Base-by-base conservation (phyloP, 768 basidiomycete genomes). In the Hygrocybe punicea region DNA sequence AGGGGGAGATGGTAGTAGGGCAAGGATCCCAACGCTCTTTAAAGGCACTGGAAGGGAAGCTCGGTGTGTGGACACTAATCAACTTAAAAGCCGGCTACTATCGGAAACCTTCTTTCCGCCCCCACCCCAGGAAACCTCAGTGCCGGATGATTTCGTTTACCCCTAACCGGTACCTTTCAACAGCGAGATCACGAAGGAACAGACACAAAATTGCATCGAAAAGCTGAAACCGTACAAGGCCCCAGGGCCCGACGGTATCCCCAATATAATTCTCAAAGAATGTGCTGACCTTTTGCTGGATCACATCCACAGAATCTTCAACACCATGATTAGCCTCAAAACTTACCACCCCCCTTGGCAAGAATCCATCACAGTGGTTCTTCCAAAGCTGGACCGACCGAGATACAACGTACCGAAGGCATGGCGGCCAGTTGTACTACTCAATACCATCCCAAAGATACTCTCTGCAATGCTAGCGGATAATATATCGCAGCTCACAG, bases 381-480 rank as follows among this genome's bases (percentile, higher is more conserved):
- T n/a, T n/a, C n/a, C n/a, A n/a, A n/a, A n/a, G n/a, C n/a, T n/a
- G n/a, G n/a, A n/a, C n/a, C n/a, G n/a, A n/a, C n/a, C n/a, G 3
- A 25, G 68, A 57, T 81, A 81, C 62, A 51, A 63, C 0, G 29
- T 62, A 0, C 54, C 76, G 0, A 73, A 71, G 25, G 68, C 75
- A 0, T 75, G 74, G 39, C 53, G 70, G 0, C 79, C 76, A 0
- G 76, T 81, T 1, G 70, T 68, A 0, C 71, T 79, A 0, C 62
- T 76, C 3, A 58, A 73, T 39, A 70, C 68, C 0, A 53, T 68
- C 0, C 67, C 57, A 0, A 78, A 78, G 40, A 17, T 72, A 0
- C 69, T 71, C 0, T 60, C 63, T 4, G 23, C 63, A 9, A 53
- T 58, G 1, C 46, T 71, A 0, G 60, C 68, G 14, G 63, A 68